phyloP scores from a whole-genome alignment of 208 protist species.

The Crithidia sp. region DNA sequence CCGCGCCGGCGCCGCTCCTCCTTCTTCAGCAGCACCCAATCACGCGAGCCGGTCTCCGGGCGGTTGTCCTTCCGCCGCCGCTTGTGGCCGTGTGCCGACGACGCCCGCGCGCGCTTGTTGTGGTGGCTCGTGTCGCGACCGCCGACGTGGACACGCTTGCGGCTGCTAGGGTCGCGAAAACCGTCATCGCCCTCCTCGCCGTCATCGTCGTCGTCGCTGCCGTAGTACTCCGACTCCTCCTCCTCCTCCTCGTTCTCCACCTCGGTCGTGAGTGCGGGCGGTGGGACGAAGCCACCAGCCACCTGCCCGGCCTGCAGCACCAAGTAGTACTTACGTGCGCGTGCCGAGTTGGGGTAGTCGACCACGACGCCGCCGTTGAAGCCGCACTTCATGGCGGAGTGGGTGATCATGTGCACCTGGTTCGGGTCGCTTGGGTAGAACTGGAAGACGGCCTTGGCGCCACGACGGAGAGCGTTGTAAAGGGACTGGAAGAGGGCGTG shows the following conservation, averaged over 20 bases:
- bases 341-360: slow-evolving; percentile 97
- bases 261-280: slow-evolving; percentile 45
- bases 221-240: slow-evolving; percentile 30
- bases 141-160: slow-evolving; percentile 46
- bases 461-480: slow-evolving; percentile 94
- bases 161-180: slow-evolving; percentile 26
- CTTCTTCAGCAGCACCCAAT: slow-evolving; percentile 97
- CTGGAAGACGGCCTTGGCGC: slow-evolving; percentile 96
- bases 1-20: slow-evolving; percentile 94
- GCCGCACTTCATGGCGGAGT: slow-evolving; percentile 96
- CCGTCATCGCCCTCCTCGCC: slow-evolving; percentile 25
- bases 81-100: slow-evolving; percentile 38
- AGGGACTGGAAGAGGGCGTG: slow-evolving; percentile 97
- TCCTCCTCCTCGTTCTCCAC: slow-evolving; percentile 50
- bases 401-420: slow-evolving; percentile 97
- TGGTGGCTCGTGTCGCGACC: slow-evolving; percentile 39
- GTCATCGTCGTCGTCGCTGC: slow-evolving; percentile 43
- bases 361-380: slow-evolving; percentile 98
- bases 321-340: slow-evolving; percentile 98
- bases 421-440: slow-evolving; percentile 97
- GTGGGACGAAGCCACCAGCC: slow-evolving; percentile 67
- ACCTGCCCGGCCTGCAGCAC: slow-evolving; percentile 91
- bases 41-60: slow-evolving; percentile 77
- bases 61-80: slow-evolving; percentile 72
- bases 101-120: slow-evolving; percentile 50